A percentile compares a stretch with the other conserved stretches of the same genome.
These are phyloP conservation scores for Xerocomellus dryophilus DNA, from an alignment of 768 basidiomycete genomes.

Conservation along the genomic window DNA sequence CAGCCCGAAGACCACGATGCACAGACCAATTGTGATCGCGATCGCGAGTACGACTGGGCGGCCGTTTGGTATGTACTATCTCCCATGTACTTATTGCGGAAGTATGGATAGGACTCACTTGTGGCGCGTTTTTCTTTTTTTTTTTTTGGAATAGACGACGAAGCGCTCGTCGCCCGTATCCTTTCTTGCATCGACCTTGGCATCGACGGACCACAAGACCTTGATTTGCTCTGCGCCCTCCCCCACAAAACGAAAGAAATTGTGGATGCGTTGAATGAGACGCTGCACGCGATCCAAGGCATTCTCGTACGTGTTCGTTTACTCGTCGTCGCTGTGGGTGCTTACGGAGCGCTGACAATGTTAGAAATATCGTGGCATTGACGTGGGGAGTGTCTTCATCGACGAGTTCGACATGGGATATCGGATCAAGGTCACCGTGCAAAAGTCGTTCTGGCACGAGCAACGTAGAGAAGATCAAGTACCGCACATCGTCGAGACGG, in stretches of 20 bases:
- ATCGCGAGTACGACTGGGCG: neutral
- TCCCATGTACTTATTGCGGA: neutral
- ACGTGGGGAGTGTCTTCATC: neutral
- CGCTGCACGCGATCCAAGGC: neutral
- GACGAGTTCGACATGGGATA: conserved; percentile 21
- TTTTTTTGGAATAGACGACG: conserved; percentile 4
- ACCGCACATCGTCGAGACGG: neutral
- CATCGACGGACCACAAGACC: conserved; percentile 6
- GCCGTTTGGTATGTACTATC: conserved; percentile 13
- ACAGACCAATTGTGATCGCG: conserved; percentile 5
- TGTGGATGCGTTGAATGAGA: neutral
- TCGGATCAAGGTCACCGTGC: conserved; percentile 9
- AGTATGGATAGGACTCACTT: neutral
- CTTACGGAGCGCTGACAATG: neutral
- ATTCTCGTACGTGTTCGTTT: conserved; percentile 10
- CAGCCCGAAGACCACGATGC: neutral
- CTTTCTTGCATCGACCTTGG: conserved; percentile 7
- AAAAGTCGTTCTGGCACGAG: neutral
- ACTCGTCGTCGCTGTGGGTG: neutral
- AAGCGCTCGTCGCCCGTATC: conserved; percentile 3
- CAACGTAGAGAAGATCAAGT: neutral
- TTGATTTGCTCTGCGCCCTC: conserved; percentile 11
- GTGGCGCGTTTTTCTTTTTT: too few relatives aligned
- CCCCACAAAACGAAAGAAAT: conserved; percentile 1
- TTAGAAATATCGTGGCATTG: conserved; percentile 5